Evolutionary conservation across 768 basidiomycete species (phyloP).

Genomic region (button mushroom (Agaricus bisporus)): DNA sequence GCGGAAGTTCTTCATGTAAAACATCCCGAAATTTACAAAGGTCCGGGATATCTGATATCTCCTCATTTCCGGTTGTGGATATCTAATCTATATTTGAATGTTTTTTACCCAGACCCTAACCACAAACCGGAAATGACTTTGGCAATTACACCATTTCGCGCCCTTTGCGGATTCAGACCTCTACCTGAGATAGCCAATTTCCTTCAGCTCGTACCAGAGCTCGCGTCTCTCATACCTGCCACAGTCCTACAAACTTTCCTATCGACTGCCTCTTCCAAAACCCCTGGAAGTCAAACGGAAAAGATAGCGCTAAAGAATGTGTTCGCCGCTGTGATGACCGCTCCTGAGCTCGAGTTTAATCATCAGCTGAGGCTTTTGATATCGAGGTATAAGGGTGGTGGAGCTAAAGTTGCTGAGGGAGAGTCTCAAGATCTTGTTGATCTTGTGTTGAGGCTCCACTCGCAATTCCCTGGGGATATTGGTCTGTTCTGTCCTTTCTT

Average conservation of each 20-base stretch:
- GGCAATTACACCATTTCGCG: constrained; percentile 85
- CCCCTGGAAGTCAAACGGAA: constrained; percentile 37
- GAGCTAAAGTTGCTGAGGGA: constrained; percentile 22
- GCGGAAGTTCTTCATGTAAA: constrained; percentile 63
- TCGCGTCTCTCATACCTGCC: constrained; percentile 62
- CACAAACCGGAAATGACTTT: constrained; percentile 99
- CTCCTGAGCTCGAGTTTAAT: constrained; percentile 47
- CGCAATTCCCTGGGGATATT: constrained; percentile 87
- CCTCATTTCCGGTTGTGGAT: neutral
- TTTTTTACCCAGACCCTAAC: constrained; percentile 61
- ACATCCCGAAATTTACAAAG: constrained; percentile 87
- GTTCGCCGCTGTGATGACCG: constrained; percentile 82
- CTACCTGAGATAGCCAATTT: constrained; percentile 61
- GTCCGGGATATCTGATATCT: constrained; percentile 31
- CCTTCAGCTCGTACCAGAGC: constrained; percentile 68
- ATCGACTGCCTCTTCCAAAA: constrained; percentile 33
- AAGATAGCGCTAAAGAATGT: constrained; percentile 66
- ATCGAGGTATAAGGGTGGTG: constrained; percentile 48
- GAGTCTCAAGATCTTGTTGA: constrained; percentile 44
- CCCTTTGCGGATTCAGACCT: constrained; percentile 91
- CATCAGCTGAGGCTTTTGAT: constrained; percentile 53
- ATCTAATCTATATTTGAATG: neutral
- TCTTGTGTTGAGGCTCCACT: constrained; percentile 55
- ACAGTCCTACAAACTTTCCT: constrained; percentile 48
- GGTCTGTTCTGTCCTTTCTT: constrained; percentile 91